Evolutionary conservation across 345 rosid genomes (phyloP).

Genomic region (Arabidopsis suecica): DNA sequence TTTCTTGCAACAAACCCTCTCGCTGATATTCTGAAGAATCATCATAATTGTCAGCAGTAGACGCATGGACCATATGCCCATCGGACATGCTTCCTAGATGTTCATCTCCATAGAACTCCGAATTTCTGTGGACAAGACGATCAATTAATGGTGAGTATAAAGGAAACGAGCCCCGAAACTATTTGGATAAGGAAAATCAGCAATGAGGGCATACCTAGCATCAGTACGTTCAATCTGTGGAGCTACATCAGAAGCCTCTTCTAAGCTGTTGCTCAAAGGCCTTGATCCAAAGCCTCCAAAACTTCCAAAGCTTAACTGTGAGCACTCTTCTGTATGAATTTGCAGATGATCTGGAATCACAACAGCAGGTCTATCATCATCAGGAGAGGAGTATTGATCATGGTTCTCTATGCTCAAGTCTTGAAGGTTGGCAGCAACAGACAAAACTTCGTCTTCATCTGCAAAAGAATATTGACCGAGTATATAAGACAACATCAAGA

Average conservation of each 20-base stretch:
- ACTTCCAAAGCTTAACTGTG: slow-evolving; percentile 92
- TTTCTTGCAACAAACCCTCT: slow-evolving; percentile 68
- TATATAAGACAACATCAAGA: slow-evolving; percentile 11
- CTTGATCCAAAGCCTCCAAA: slow-evolving; percentile 69
- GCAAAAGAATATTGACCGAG: slow-evolving; percentile 37
- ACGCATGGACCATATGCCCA: slow-evolving; percentile 57
- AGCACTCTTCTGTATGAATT: slow-evolving; percentile 75
- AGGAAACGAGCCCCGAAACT: background rate
- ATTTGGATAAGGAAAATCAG: background rate
- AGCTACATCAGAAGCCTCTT: slow-evolving; percentile 59
- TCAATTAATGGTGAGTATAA: background rate
- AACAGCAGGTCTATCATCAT: slow-evolving; percentile 72
- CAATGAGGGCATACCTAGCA: slow-evolving; percentile 55
- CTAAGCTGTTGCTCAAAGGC: slow-evolving; percentile 60
- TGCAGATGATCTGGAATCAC: slow-evolving; percentile 90
- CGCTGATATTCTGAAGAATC: slow-evolving; percentile 60
- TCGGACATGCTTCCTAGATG: slow-evolving; percentile 63
- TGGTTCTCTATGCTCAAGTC: slow-evolving; percentile 60
- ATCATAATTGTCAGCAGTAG: slow-evolving; percentile 61
- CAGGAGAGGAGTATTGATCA: slow-evolving; percentile 52
- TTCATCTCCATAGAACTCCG: slow-evolving; percentile 75
- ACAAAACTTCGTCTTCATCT: slow-evolving; percentile 62
- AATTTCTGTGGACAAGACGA: slow-evolving; percentile 53
- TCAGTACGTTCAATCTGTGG: slow-evolving; percentile 60
- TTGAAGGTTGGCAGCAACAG: slow-evolving; percentile 62